A percentile compares a stretch with the other conserved stretches of the same genome.
Evolutionary conservation across 129 eudicot genomes (phyloP).

Genomic region (Artemisia tridentata): DNA sequence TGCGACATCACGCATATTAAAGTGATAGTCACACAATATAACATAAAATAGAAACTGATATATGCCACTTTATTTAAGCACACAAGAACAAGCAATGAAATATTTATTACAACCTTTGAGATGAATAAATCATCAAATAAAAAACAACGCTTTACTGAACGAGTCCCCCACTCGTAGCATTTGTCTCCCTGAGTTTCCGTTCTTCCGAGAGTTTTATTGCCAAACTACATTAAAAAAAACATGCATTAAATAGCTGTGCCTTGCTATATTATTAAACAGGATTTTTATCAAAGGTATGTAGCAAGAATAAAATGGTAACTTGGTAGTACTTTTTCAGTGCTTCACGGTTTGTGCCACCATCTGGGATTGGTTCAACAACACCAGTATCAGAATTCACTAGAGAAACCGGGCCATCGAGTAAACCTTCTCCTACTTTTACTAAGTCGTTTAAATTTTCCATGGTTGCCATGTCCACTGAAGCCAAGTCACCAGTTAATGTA

Average conservation of each 20-base stretch:
- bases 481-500: conserved; percentile 35
- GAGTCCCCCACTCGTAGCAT: no score
- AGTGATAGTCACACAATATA: no score
- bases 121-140: no score
- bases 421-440: conserved; percentile 39
- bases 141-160: no score
- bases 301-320: not conserved
- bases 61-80: no score
- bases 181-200: no score
- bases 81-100: no score
- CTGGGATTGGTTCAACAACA: conserved; percentile 20
- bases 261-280: not conserved
- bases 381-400: conserved; percentile 41
- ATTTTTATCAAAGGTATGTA: no score
- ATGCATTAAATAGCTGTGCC: not conserved
- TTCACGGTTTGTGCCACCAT: conserved; percentile 44
- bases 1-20: no score
- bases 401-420: conserved; percentile 43
- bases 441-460: conserved; percentile 39
- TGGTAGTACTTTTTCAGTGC: conserved; percentile 37
- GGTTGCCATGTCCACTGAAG: conserved; percentile 38
- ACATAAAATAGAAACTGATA: no score
- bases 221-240: not conserved
- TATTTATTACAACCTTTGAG: no score
- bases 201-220: no score